A percentile compares a stretch with the other conserved stretches of the same genome.
Evolutionary conservation across 2,329 filamentous ascomycete genomes (phyloP).

Genomic region (Botrytis sinoallii): DNA sequence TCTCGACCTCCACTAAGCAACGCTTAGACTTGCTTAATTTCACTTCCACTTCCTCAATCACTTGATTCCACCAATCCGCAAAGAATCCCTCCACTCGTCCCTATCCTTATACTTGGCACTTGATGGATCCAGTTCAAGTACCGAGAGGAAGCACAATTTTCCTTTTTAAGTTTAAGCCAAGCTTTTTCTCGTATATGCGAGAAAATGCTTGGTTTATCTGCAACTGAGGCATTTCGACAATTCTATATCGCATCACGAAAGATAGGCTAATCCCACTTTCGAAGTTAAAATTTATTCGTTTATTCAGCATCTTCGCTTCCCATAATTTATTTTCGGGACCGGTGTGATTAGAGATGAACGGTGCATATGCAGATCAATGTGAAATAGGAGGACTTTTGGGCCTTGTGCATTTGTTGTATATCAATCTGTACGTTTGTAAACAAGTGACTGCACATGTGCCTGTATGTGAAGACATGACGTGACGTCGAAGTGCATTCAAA

Average conservation of each 20-base stretch:
- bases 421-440: not conserved
- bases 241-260: not conserved
- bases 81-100: not conserved
- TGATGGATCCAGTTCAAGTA: not conserved
- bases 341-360: not conserved
- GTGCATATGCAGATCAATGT: not conserved
- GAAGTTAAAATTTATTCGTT: not conserved
- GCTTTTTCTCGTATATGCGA: slow-evolving; percentile 1
- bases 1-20: not conserved
- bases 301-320: not conserved
- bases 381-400: not conserved
- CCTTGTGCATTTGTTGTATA: not conserved
- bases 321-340: not conserved
- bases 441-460: not conserved
- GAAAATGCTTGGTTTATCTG: not conserved
- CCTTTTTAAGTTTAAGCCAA: not conserved
- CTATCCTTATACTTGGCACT: not conserved
- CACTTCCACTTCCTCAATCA: not conserved
- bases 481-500: not conserved
- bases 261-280: not conserved
- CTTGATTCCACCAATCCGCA: not conserved
- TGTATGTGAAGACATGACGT: not conserved
- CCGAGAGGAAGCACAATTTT: not conserved
- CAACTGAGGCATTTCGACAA: not conserved
- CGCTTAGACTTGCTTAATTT: not conserved